phyloP scores from a whole-genome alignment of 345 rosid genomes.

The Arabidopsis thaliana region DNA sequence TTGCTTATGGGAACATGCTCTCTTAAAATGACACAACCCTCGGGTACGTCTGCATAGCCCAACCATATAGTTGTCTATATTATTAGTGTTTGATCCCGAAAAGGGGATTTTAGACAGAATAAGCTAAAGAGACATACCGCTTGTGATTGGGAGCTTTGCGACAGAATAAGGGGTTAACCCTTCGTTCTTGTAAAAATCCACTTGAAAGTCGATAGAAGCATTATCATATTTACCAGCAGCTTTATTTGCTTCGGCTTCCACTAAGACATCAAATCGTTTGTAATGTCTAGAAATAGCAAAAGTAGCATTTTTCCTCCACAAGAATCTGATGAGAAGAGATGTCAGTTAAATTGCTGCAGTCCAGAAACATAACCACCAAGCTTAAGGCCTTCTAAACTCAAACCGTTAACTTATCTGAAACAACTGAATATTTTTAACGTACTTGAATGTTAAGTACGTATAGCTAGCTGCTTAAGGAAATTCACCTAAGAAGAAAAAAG shows the following conservation, averaged over 20 bases:
- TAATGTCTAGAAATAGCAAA: constrained; percentile 96
- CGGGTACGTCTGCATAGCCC: constrained; percentile 89
- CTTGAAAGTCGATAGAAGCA: constrained; percentile 87
- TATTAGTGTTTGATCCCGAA: background rate
- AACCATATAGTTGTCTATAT: constrained; percentile 8
- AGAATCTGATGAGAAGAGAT: constrained; percentile 65
- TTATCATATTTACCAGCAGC: constrained; percentile 97
- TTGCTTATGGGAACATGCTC: constrained; percentile 95
- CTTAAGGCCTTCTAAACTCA: constrained; percentile 15
- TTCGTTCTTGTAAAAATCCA: constrained; percentile 86
- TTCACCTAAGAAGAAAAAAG: constrained; percentile 1
- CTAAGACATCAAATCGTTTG: constrained; percentile 81
- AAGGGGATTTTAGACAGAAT: background rate
- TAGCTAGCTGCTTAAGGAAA: background rate
- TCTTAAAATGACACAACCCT: constrained; percentile 95
- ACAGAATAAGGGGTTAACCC: constrained; percentile 85
- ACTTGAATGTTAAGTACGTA: constrained; percentile 3
- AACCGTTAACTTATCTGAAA: background rate
- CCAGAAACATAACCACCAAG: constrained; percentile 19
- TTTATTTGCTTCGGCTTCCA: constrained; percentile 98
- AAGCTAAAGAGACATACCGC: constrained; percentile 57
- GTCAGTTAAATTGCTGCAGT: constrained; percentile 10
- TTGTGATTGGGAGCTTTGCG: constrained; percentile 89
- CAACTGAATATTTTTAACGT: background rate
- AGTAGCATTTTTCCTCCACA: constrained; percentile 97